phyloP scores from a whole-genome alignment of 345 rosid species.

The Noccaea caerulescens region DNA sequence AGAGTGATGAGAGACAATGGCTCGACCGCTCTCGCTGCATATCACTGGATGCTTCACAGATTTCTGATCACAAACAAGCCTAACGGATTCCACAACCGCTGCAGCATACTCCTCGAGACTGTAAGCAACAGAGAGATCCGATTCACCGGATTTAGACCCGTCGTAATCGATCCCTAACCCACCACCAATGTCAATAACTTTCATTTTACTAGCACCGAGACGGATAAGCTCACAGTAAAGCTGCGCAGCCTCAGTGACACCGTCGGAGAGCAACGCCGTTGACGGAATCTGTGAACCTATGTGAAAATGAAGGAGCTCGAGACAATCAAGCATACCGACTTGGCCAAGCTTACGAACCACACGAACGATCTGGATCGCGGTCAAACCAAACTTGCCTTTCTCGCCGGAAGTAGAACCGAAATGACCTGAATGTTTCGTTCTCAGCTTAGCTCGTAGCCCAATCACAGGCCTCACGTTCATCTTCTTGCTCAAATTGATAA shows the following conservation, averaged over 20 bases:
- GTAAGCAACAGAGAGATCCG: conserved; percentile 86
- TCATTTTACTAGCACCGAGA: conserved; percentile 76
- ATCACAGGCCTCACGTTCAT: conserved; percentile 67
- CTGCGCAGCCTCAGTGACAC: conserved; percentile 84
- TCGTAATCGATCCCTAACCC: conserved; percentile 94
- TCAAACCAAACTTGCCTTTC: conserved; percentile 91
- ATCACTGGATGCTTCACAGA: conserved; percentile 77
- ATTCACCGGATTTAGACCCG: conserved; percentile 82
- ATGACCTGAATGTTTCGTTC: conserved; percentile 91
- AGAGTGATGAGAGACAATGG: conserved; percentile 91
- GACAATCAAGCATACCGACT: conserved; percentile 78
- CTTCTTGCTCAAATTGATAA: conserved; percentile 66
- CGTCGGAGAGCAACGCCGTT: conserved; percentile 66
- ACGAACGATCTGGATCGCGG: conserved; percentile 72
- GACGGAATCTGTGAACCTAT: conserved; percentile 94
- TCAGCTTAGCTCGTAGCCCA: conserved; percentile 82
- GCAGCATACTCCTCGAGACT: conserved; percentile 82
- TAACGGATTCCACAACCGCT: conserved; percentile 74
- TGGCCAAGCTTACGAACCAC: conserved; percentile 68
- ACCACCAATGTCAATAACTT: conserved; percentile 80
- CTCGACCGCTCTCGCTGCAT: conserved; percentile 92
- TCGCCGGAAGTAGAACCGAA: conserved; percentile 99
- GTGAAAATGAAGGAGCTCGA: conserved; percentile 87
- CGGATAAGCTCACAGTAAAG: conserved; percentile 89
- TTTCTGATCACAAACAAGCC: conserved; percentile 69